Evolutionary conservation across 1,139 yeast species (phyloP).

Genomic region (Yamadazyma membranifaciens): DNA sequence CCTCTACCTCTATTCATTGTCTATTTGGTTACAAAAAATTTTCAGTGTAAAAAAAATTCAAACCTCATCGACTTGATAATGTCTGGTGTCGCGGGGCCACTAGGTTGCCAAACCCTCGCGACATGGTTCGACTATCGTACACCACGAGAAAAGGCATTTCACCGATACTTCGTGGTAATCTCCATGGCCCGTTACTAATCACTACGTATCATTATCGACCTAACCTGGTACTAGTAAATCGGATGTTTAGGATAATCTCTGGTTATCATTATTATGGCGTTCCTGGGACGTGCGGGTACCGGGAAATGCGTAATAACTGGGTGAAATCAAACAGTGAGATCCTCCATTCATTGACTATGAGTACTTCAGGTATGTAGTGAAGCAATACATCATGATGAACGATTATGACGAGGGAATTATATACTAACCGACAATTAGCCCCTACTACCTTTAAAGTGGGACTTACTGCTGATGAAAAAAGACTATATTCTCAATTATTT

Average conservation of each 20-base stretch:
- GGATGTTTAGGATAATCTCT: no score
- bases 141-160: no score
- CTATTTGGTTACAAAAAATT: slow-evolving; percentile 10
- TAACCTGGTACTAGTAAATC: no score
- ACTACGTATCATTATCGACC: no score
- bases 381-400: no score
- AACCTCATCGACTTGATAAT: slow-evolving; percentile 30
- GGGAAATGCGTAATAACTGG: slow-evolving; percentile 1
- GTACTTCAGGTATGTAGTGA: slow-evolving; percentile 3
- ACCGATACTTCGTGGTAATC: no score
- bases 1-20: slow-evolving; percentile 65
- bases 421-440: slow-evolving; percentile 3
- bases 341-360: not conserved
- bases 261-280: no score
- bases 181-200: no score
- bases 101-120: no score
- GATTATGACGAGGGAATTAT: not conserved
- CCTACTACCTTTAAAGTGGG: slow-evolving; percentile 40
- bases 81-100: slow-evolving; percentile 2
- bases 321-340: not conserved
- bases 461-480: slow-evolving; percentile 78
- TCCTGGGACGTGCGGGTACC: slow-evolving; percentile 1
- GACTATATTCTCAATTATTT: slow-evolving; percentile 71
- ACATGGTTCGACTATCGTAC: no score
- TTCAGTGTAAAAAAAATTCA: slow-evolving; percentile 11